Evolutionary conservation across 306 rosid species (phyloP), one percentile per base, ranked within the genome.

Genomic region (Leucaena leucocephala): DNA sequence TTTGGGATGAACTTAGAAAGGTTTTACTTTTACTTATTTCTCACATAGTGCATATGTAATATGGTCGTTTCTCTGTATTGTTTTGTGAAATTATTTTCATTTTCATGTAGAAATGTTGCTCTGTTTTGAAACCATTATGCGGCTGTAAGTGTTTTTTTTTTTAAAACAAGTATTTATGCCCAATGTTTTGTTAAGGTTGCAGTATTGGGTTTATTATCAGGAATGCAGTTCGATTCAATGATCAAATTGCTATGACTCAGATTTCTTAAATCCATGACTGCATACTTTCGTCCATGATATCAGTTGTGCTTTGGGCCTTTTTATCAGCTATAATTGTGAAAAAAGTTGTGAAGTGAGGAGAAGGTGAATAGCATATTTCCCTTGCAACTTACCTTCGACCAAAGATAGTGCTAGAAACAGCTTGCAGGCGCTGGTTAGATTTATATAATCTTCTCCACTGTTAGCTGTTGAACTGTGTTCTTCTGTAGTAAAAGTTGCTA

Each of bases 1-100:
- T 95, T 17, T 95, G 97, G 98, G 98, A 95, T 83, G 94, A 92
- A 71, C 97, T 92, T 76, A 83, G 98, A 84, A 89, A 92, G 97
- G 98, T 92, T 21, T 34, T 80, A 22, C 12, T 92, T 35, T 34
- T 82, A 43, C n/a, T 70, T 22, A 15, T 45, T 69, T 72, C 70
- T 43, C 46, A 12, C 77, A 7, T 67, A 35, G 62, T 39, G 44
- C 21, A 49, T 44, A 43, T 17, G 69, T 39, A 34, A 74, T 72
- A 54, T 21, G 84, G 19, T 70, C 14, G 8, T 35, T 80, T 15
- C 4, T n/a, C 62, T 7, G 62, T 19, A 54, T 54, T 54, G 22
- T 54, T 54, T 54, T 55, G 4, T 52, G 58, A 52, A 55, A n/a
- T 55, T 55, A 19, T 8, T 19, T 54, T 54, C 59, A 54, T 8